Conservation (phyloP, 106 monocot genomes). For the Dendrobium nobile region DNA sequence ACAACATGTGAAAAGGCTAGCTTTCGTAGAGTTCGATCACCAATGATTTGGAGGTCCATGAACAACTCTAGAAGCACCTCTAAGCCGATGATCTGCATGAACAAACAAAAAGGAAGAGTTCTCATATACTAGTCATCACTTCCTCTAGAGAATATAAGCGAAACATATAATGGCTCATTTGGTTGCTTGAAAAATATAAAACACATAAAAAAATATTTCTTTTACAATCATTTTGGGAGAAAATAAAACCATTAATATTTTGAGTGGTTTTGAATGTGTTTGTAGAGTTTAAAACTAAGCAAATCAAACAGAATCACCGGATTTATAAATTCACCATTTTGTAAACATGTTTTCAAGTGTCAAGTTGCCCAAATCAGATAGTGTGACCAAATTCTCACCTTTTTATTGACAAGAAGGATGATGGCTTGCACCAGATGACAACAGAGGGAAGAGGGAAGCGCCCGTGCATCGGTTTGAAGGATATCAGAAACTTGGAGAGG, state of each 20-base stretch:
- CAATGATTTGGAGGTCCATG: conserved; percentile 87
- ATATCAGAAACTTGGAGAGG: conserved; percentile 47
- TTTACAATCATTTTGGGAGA: neutral
- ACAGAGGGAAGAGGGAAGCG: conserved; percentile 50
- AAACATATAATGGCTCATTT: neutral
- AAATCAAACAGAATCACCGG: neutral
- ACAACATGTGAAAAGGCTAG: conserved; percentile 67
- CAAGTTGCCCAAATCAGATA: no score
- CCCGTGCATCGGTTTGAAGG: conserved; percentile 33
- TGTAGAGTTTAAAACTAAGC: neutral
- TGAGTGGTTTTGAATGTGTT: neutral
- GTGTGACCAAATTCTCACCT: conserved; percentile 24
- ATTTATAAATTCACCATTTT: neutral
- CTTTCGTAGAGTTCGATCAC: conserved; percentile 57
- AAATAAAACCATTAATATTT: neutral
- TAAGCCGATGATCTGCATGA: conserved; percentile 47
- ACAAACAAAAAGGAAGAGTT: neutral
- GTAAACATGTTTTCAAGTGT: neutral
- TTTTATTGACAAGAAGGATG: conserved; percentile 71
- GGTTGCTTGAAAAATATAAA: neutral
- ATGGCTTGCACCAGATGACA: conserved; percentile 63
- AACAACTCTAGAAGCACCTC: conserved; percentile 73
- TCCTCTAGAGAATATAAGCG: neutral
- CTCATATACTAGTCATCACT: neutral
- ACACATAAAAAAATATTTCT: neutral